Base-by-base conservation (phyloP, 1,284 basidiomycete genomes). In the Ustilago curta region DNA sequence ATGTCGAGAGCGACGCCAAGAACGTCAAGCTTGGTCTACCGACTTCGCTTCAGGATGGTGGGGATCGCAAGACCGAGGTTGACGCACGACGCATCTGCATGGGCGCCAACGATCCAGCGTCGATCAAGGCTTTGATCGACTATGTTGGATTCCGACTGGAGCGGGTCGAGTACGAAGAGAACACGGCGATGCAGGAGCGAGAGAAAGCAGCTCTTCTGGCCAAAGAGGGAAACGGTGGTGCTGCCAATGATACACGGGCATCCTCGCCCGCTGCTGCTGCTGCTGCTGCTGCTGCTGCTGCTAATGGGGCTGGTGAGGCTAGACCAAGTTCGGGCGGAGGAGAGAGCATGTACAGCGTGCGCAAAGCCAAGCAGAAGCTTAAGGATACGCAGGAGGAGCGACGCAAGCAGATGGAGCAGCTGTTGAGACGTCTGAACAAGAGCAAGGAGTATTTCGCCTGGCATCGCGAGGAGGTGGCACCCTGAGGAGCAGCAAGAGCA, bases 401-500 rank as follows among this genome's bases (percentile, higher is more conserved):
- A 52, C 62, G 61, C 29, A 66, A 50, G 43, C 59, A 65, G 48
- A 57, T 75, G 32, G 49, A 71, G 35, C 52, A 53, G 49, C 68
- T 79, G 23, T 12, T 58, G 19, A 63, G 75, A 53, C 50, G 60
- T 9, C 47, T 79, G 23, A 51, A 44, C 49, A 70, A 56, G 47
- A 52, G 60, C 18, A 74, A 70, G 14, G 63, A 74, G 53, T 79
- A 79, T 57, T 79, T 76, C 64, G 73, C 68, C 8, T 76, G 73
- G 73, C 73, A 76, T 40, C 63, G 73, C 29, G 62, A 66, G 27
- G 73, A 76, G 64, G 27, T 71, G 39, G 52, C 65, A 5, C 65
- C 70, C 1, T 64, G 53, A 61, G 18, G 18, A 8, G 14, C 23
- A 25, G 45, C 7, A 9, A n/a, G n/a, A n/a, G n/a, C n/a, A n/a